Evolutionary conservation across 352 stramenopile species (phyloP).

Genomic region (Phytopythium chamaehyphon): DNA sequence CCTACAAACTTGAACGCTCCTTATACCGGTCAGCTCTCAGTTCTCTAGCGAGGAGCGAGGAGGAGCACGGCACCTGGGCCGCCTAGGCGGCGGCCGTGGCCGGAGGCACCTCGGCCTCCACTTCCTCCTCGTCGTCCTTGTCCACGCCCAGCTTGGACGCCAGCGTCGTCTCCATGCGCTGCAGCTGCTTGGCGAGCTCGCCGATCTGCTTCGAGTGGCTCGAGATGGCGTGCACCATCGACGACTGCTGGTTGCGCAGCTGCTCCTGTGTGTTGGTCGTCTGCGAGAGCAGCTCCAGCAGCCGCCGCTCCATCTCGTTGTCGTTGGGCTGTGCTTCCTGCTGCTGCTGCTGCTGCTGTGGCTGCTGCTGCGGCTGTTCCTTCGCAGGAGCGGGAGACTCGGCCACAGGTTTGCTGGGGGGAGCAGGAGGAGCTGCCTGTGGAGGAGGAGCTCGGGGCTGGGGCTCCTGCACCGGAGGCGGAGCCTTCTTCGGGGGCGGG

Average conservation of each 20-base stretch:
- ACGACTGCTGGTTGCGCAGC: conserved; percentile 46
- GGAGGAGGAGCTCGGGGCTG: not conserved
- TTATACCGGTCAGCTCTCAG: too few relatives aligned
- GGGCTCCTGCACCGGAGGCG: conserved; percentile 10
- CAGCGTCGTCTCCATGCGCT: conserved; percentile 52
- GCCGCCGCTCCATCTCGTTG: conserved; percentile 16
- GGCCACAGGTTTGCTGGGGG: not conserved
- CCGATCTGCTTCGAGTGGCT: conserved; percentile 54
- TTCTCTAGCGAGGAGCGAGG: too few relatives aligned
- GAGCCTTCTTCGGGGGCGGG: conserved; percentile 31
- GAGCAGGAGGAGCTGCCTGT: not conserved
- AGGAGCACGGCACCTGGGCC: not conserved
- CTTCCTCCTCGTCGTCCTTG: not conserved
- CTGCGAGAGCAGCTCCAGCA: conserved; percentile 49
- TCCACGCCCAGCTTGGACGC: conserved; percentile 26
- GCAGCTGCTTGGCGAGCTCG: conserved; percentile 46
- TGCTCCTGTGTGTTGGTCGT: conserved; percentile 55
- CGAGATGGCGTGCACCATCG: conserved; percentile 49
- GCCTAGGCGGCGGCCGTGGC: conserved; percentile 5
- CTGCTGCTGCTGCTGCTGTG: conserved; percentile 14
- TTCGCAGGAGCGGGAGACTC: not conserved
- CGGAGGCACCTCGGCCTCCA: conserved; percentile 3
- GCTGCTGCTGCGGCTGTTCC: conserved; percentile 1
- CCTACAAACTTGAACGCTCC: too few relatives aligned
- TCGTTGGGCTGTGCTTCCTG: conserved; percentile 17